These are phyloP conservation scores for Cantharellus anzutake DNA, from an alignment of 768 basidiomycete genomes.

Conservation along the genomic window DNA sequence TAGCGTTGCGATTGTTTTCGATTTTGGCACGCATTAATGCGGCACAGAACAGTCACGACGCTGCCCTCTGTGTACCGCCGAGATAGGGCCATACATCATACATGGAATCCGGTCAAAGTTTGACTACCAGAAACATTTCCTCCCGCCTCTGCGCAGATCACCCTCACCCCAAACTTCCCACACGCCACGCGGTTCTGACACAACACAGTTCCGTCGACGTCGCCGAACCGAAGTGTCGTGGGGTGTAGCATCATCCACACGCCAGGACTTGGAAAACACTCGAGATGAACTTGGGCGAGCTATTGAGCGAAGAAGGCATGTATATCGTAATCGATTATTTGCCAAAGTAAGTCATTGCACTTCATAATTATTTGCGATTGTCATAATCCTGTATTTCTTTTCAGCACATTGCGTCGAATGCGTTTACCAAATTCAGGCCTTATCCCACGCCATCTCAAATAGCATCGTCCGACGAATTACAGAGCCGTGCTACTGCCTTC, in stretches of 20 bases:
- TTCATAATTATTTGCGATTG: background rate
- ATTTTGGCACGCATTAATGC: background rate
- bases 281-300: constrained; percentile 55
- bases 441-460: constrained; percentile 80
- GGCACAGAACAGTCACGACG: background rate
- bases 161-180: background rate
- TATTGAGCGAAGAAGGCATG: constrained; percentile 52
- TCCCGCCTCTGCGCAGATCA: constrained; percentile 37
- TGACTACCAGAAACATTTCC: constrained; percentile 67
- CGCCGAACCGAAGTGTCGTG: constrained; percentile 13
- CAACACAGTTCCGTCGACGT: constrained; percentile 1
- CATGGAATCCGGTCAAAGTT: constrained; percentile 59
- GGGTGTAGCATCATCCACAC: constrained; percentile 16
- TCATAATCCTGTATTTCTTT: background rate
- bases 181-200: no score
- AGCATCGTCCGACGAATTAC: constrained; percentile 49
- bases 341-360: constrained; percentile 47
- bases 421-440: constrained; percentile 71
- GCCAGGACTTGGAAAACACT: constrained; percentile 23
- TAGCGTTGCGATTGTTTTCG: background rate
- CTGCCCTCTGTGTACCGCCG: constrained; percentile 12
- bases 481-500: constrained; percentile 62
- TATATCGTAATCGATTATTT: constrained; percentile 63
- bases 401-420: constrained; percentile 83
- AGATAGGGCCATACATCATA: constrained; percentile 43